phyloP scores from a whole-genome alignment of 495 filamentous ascomycete genomes.

The Xylaria flabelliformis region DNA sequence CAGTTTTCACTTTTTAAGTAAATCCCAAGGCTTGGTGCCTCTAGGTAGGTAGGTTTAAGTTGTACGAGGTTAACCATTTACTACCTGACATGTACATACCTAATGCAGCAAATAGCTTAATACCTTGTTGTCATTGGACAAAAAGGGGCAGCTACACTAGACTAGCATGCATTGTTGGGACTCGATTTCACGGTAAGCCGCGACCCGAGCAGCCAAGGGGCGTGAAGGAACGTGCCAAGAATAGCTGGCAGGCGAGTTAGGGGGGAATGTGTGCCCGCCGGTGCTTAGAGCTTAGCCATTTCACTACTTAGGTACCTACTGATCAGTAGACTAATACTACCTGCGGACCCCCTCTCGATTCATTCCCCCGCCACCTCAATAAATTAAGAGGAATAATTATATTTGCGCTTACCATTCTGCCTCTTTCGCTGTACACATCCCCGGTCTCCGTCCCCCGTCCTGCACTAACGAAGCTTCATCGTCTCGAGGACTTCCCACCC shows the following conservation, averaged over 20 bases:
- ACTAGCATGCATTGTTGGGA: conserved; percentile 3
- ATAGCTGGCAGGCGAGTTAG: neutral
- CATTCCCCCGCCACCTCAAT: conserved; percentile 21
- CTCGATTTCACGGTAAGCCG: conserved; percentile 3
- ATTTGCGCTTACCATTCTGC: conserved; percentile 19
- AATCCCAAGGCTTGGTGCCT: neutral
- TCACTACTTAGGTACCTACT: no score
- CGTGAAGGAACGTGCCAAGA: neutral
- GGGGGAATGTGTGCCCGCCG: neutral
- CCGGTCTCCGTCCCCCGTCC: conserved; percentile 6
- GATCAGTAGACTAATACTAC: neutral
- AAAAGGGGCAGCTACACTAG: neutral
- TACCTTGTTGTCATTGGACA: neutral
- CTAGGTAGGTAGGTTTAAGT: neutral
- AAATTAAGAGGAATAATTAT: conserved; percentile 5
- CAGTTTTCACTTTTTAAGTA: neutral
- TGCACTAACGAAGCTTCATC: conserved; percentile 19
- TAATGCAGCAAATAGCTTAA: neutral
- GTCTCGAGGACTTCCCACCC: neutral
- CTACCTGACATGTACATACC: no score
- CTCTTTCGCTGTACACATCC: conserved; percentile 14
- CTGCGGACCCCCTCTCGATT: neutral
- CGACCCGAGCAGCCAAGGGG: neutral
- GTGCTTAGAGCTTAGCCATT: no score
- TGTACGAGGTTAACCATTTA: neutral